Base-by-base conservation (phyloP, 1,284 basidiomycete species). In the Prillingera fragicola region DNA sequence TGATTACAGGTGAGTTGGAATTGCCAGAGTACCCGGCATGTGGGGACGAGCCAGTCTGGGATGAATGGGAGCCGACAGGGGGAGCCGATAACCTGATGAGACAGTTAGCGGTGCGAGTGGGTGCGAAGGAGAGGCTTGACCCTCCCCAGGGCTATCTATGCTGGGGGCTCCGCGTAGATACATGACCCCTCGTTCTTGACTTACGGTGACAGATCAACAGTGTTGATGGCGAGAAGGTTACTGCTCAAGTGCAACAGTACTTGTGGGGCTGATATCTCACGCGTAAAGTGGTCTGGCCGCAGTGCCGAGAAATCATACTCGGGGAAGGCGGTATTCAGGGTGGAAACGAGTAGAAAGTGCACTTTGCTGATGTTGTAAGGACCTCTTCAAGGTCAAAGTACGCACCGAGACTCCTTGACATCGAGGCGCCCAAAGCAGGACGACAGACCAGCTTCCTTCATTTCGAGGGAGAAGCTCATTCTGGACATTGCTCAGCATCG, bases 261-360 rank as follows among this genome's bases (percentile, higher is more conserved):
- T 36, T 58, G 59, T 4, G 80, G 17, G 78, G 84, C 69, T 10
- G 83, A 84, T 41, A 75, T 83, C 70, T 85, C 80, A 63, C 90
- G 85, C 40, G 80, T 84, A 69, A 98, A 98, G 59, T 95, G 87
- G 24, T 84, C 84, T 0, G 91, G 87, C 26, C 86, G 82, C 42
- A 96, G 87, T 62, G 88, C 84, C 18, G 87, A 88, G 73, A 98
- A 98, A 66, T 97, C 92, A 73, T 97, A 83, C 77, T 97, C 94
- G 0, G 92, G 92, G 67, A 95, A 98, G 3, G 94, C 92, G 59
- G 89, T 82, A 73, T 98, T 98, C 62, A 98, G 84, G 4, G 91
- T 92, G 13, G 90, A 86, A 59, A 98, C 96, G 64, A 98, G 84
- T 42, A 95, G 80, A 75, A 70, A 72, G 55, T 72, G 70, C 1